Evolutionary conservation across 768 basidiomycete species (phyloP), one percentile per base, ranked within the genome.

Genomic region (Sistotremastrum niveocremeum): DNA sequence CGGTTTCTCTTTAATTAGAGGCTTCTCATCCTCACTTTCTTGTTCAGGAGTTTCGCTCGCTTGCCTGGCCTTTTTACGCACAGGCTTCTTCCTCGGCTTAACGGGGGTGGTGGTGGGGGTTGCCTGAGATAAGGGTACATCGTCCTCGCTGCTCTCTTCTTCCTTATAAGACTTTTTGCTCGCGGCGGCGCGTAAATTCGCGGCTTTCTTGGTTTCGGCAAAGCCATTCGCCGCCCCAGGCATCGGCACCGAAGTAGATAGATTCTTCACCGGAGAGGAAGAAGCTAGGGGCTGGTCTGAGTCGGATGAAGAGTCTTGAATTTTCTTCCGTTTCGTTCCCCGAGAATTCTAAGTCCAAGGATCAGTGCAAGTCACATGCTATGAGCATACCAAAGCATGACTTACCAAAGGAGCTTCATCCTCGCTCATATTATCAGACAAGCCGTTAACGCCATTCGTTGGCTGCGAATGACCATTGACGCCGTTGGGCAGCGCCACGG

Each of bases 231-330:
- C 59, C 35, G 64, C 65, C 34, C 71, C 68, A 20, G 65, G 63
- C 62, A 65, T 69, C 35, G 64, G 55, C n/a, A 65, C 60, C 4
- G 64, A 59, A 39, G 64, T 60, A 38, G 70, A 61, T 29, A 57
- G 58, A 11, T 57, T 47, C 46, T 63, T 64, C 62, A 84, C 85
- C 4, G 65, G 69, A 12, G 81, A 82, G 36, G 84, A 83, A 30
- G 82, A 81, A 42, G 82, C 78, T 36, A 84, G 71, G 44, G 81
- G 82, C 11, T 66, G 67, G 46, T 85, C 82, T 51, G 86, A 81
- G 40, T 84, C 81, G 31, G 78, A 81, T 43, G 77, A 72, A 48
- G 57, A 68, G 10, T 73, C 72, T 20, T 66, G 67, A 29, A 67
- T 62, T 55, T 74, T 76, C 66, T 79, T 81, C 57, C 80, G 76